phyloP scores from a whole-genome alignment of 1,284 basidiomycete species.

The Anthracocystis walkeri region DNA sequence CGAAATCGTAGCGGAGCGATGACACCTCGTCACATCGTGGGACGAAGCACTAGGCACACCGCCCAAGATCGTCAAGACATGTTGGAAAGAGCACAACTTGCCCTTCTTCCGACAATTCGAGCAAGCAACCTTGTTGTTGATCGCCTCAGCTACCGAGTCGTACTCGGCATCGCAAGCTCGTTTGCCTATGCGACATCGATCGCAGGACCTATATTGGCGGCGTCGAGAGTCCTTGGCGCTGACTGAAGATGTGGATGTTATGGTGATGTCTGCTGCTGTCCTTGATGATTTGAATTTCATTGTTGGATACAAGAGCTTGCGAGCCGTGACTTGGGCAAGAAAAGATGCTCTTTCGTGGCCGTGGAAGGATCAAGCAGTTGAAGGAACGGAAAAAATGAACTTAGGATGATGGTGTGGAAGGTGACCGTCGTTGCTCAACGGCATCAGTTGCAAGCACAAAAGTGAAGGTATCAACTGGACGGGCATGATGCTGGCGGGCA shows the following conservation, averaged over 20 bases:
- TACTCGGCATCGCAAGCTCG: conserved; percentile 31
- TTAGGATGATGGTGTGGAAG: too few relatives aligned
- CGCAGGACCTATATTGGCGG: conserved; percentile 39
- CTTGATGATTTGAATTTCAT: not conserved
- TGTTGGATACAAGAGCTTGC: not conserved
- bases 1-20: too few relatives aligned
- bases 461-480: too few relatives aligned
- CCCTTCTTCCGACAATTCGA: conserved; percentile 35
- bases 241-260: not conserved
- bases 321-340: not conserved
- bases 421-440: too few relatives aligned
- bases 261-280: not conserved
- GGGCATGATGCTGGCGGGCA: too few relatives aligned
- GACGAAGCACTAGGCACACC: conserved; percentile 8
- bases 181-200: conserved; percentile 29
- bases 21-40: not conserved
- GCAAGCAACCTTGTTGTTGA: conserved; percentile 27
- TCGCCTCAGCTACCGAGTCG: conserved; percentile 37
- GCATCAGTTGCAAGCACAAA: too few relatives aligned
- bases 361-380: too few relatives aligned
- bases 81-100: conserved; percentile 30
- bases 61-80: conserved; percentile 33
- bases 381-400: too few relatives aligned
- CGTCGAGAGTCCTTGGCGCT: conserved; percentile 21
- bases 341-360: too few relatives aligned